A percentile compares a stretch with the other conserved stretches of the same genome.
Evolutionary conservation across 371 early-diverging fungal species (phyloP).

Genomic region (Rhizopus stolonifer): DNA sequence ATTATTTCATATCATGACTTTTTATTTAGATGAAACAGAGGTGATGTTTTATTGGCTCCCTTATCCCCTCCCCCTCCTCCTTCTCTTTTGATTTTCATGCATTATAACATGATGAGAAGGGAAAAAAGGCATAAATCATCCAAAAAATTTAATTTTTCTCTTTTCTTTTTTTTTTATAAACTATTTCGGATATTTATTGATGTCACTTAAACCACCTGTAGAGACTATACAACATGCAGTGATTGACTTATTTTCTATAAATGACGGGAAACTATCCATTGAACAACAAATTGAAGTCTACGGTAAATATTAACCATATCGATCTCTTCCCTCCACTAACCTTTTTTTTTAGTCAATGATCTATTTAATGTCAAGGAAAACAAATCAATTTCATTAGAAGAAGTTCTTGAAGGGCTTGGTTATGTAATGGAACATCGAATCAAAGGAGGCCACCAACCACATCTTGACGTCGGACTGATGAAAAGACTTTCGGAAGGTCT

Average conservation of each 20-base stretch:
- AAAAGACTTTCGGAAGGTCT: constrained; percentile 81
- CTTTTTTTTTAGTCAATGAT: constrained; percentile 68
- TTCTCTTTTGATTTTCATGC: not conserved
- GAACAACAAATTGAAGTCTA: constrained; percentile 88
- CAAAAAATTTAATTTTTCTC: not conserved
- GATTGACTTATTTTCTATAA: constrained; percentile 38
- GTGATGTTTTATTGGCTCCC: not conserved
- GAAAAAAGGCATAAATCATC: not conserved
- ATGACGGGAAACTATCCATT: constrained; percentile 69
- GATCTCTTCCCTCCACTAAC: not conserved
- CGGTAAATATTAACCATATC: constrained; percentile 43
- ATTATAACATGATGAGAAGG: not conserved
- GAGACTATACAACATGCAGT: constrained; percentile 28
- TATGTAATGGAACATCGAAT: constrained; percentile 95
- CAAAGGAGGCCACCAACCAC: constrained; percentile 78
- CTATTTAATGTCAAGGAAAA: constrained; percentile 68
- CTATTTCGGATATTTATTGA: constrained; percentile 9
- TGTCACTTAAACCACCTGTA: constrained; percentile 20
- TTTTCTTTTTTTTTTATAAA: not conserved
- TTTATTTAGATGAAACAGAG: no score
- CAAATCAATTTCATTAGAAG: constrained; percentile 75
- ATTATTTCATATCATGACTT: no score
- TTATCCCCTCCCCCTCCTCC: not conserved
- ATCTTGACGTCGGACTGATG: constrained; percentile 83
- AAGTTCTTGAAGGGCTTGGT: constrained; percentile 85